Evolutionary conservation across 2,329 filamentous ascomycete genomes (phyloP), one percentile per base, ranked within the genome.

Genomic region (Epichloe festucae): DNA sequence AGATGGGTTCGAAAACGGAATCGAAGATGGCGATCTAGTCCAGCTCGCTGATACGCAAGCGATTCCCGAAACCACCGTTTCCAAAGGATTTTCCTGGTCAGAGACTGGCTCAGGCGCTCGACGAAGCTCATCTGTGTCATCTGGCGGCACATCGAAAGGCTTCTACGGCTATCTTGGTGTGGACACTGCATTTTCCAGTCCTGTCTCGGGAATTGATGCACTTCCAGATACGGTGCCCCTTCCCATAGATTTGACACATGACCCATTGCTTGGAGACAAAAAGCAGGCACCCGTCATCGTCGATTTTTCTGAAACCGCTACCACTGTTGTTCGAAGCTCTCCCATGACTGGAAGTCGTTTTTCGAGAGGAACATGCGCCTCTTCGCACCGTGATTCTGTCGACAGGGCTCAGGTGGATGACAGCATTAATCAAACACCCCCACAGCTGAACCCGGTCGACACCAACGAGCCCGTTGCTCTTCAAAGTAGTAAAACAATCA

Each of bases 231-330:
- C 65, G 0, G 50, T 62, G 14, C 65, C 64, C n/a, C 54, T 67
- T 8, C 34, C 49, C 6, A 12, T n/a, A 10, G 4, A 54, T 53
- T 12, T 47, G 51, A 10, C 51, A 52, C 7, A 44, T 44, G 5
- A 19, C 39, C 11, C 41, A 36, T 7, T 50, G 15, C 45, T 51
- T n/a, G 42, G 39, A 27, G 12, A 27, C 17, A 41, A 47, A 43
- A 19, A 34, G 5, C 46, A 43, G 34, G 3, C 15, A 19, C 17
- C 41, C 21, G 12, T 36, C 34, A 53, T 49, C 19, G 46, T 67
- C 5, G 65, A 68, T 39, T 64, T 67, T 19, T 68, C 65, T 0
- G 65, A 68, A 48, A 68, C 65, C n/a, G 65, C 65, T 11, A 66
- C 65, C 2, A 66, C 65, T 2, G 41, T 55, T 23, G 53, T 53